Evolutionary conservation across 2,329 filamentous ascomycete species (phyloP), one percentile per base, ranked within the genome.

Genomic region (Penicillium sp.): DNA sequence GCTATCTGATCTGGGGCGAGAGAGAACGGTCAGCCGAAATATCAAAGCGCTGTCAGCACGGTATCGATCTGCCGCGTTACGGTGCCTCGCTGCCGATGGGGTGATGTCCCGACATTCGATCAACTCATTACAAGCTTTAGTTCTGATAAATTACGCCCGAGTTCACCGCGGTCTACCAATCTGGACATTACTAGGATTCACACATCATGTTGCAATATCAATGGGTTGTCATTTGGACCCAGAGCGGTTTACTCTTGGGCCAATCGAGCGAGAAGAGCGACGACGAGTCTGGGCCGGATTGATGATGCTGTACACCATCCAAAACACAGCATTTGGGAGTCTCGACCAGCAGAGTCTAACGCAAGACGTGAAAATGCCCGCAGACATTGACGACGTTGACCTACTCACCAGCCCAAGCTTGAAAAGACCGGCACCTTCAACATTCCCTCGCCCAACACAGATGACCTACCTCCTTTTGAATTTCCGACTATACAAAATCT

Each of bases 191-290:
- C 61, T 78, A 10, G 76, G 76, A 10, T 69, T 75, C 36, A 73
- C 75, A 2, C 70, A 76, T 42, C 70, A 78, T 53, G 71, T 77
- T 41, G 74, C 75, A n/a, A 70, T 76, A 38, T 71, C 70, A 0
- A 74, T 78, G 67, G 76, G 76, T 7, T 77, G 75, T 39, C 76
- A 78, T 58, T 64, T 78, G 13, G 76, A 78, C 45, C 75, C 75
- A 10, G 70, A 73, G 21, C 63, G 69, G 35, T 75, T 77, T 36
- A 59, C 61, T 2, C 63, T 78, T 1, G 69, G 68, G 13, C 57
- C 67, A 2, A 66, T 78, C 6, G 71, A 76, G 61, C 68, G 69
- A 13, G 76, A 78, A 59, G 71, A 77, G 55, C 66, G 75, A 43
- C 69, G 76, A 19, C 70, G 76, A 21, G 71, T 70, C 25, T 78